Conservation (phyloP, 345 rosid genomes). For the Trapa bicornis region DNA sequence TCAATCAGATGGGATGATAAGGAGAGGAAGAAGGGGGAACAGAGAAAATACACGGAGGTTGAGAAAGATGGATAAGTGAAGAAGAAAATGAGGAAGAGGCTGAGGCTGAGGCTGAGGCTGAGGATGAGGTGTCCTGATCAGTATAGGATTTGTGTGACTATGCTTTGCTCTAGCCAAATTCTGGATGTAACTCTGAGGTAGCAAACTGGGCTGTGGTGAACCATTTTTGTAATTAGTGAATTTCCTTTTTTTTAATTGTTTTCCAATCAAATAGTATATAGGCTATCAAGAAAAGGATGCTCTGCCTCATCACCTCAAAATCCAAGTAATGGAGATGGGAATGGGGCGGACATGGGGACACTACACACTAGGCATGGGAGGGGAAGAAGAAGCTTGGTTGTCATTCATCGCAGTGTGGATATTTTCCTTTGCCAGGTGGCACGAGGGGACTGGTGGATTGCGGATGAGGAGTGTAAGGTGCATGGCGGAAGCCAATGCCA, state of each 20-base stretch:
- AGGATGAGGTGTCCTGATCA: constrained; percentile 13
- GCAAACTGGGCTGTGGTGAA: constrained; percentile 4
- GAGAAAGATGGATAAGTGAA: constrained; percentile 15
- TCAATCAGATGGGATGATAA: constrained; percentile 7
- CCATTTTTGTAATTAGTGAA: not conserved
- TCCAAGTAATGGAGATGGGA: too few species aligned
- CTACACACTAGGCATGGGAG: constrained; percentile 24
- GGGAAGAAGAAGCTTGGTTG: constrained; percentile 52
- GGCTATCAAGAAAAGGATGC: too few species aligned
- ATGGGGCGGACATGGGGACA: too few species aligned
- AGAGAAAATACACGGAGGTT: constrained; percentile 16
- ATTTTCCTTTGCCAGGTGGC: constrained; percentile 45
- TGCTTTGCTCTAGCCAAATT: constrained; percentile 25
- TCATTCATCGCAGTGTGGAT: constrained; percentile 34
- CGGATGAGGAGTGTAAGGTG: constrained; percentile 61
- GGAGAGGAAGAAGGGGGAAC: constrained; percentile 13
- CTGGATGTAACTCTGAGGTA: constrained; percentile 18
- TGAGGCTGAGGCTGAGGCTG: not conserved
- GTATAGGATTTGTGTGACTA: constrained; percentile 23
- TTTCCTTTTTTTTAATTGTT: constrained; percentile 6
- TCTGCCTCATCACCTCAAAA: too few species aligned
- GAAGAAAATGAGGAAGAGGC: constrained; percentile 1
- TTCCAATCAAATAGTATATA: not conserved
- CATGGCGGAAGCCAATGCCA: constrained; percentile 6
- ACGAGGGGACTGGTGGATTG: constrained; percentile 16